These are phyloP conservation scores for Marasmius oreades DNA, from an alignment of 1,284 basidiomycete genomes.

Conservation along the genomic window DNA sequence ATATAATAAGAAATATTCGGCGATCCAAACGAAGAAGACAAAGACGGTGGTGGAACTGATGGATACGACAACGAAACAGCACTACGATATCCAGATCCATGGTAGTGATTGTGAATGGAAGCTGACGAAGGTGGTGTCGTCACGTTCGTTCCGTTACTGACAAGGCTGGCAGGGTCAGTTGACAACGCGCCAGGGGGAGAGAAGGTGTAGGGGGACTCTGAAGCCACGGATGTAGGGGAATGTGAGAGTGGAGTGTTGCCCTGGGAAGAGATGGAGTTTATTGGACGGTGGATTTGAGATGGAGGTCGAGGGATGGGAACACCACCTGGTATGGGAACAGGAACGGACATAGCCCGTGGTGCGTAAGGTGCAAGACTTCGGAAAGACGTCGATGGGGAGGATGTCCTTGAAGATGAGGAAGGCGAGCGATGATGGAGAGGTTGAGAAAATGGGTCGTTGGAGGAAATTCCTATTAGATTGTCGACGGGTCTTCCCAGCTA, in stretches of 20 bases:
- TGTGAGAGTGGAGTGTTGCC: constrained; percentile 56
- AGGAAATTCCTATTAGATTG: constrained; percentile 64
- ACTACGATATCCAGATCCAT: constrained; percentile 16
- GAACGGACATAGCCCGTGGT: constrained; percentile 12
- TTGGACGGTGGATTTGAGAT: constrained; percentile 55
- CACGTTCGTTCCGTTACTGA: constrained; percentile 55
- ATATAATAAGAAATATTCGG: constrained; percentile 49
- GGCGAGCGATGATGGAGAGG: constrained; percentile 57
- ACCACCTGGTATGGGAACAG: constrained; percentile 34
- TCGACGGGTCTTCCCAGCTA: constrained; percentile 74
- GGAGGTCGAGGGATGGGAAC: constrained; percentile 66
- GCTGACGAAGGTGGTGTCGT: constrained; percentile 67
- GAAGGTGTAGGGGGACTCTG: constrained; percentile 49
- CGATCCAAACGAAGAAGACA: constrained; percentile 65
- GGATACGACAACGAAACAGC: constrained; percentile 46
- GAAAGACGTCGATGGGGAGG: constrained; percentile 47
- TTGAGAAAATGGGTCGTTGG: constrained; percentile 63
- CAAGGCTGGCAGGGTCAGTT: constrained; percentile 47
- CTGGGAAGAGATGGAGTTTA: constrained; percentile 34
- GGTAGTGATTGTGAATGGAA: constrained; percentile 41
- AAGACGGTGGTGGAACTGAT: constrained; percentile 63
- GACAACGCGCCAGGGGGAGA: constrained; percentile 45
- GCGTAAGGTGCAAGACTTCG: constrained; percentile 27
- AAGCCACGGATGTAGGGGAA: constrained; percentile 43
- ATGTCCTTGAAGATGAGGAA: constrained; percentile 45